Base-by-base conservation (phyloP, 2,329 filamentous ascomycete species). In the Ascosphaera pollenicola region DNA sequence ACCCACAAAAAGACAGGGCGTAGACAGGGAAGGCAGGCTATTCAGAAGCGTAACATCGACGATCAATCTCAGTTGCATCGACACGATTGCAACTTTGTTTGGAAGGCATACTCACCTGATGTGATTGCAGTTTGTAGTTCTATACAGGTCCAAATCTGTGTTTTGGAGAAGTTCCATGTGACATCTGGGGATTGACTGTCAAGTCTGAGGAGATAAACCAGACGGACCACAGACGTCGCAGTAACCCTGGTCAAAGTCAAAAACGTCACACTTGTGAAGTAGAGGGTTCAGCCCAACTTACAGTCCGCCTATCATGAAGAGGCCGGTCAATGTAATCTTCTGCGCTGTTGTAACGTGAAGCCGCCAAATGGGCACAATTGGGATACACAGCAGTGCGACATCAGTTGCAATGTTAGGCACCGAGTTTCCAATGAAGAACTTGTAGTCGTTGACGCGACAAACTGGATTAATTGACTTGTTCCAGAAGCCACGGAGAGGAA, bases 351-450 rank as follows among this genome's bases (percentile, higher is more conserved):
- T 45, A 15, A 49, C 43, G 10, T 52, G 44, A 2, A 54, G 37
- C 1, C 40, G 35, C 52, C 50, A 54, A 11, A 53, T 42, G 34
- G 46, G 41, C 3, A 42, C 45, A 2, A 50, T 48, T 2, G 52
- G 52, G 4, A 54, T 39, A 7, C 43, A 35, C 13, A 55, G 28
- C 19, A 54, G 49, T 8, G 42, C 39, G 6, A 53, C 38, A 37
- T 54, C 48, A 2, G 44, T 50, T 5, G 47, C n/a, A 10, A 52
- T 43, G 31, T 53, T 53, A 18, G 63, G 59, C 0, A 59, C 54
- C 2, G 60, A 64, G 40, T 67, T 68, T 35, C 60, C 58, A 24
- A 68, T 62, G 56, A 67, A 70, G 21, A 41, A 40, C 19, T 32
- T 40, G 35, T 37, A 36, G 30, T 36, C 39, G 21, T 40, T 24